Percentiles rank a stretch among this genome's conserved stretches.
Conservation (phyloP, 2,329 filamentous ascomycete species). For the Aspergillus unguis region DNA sequence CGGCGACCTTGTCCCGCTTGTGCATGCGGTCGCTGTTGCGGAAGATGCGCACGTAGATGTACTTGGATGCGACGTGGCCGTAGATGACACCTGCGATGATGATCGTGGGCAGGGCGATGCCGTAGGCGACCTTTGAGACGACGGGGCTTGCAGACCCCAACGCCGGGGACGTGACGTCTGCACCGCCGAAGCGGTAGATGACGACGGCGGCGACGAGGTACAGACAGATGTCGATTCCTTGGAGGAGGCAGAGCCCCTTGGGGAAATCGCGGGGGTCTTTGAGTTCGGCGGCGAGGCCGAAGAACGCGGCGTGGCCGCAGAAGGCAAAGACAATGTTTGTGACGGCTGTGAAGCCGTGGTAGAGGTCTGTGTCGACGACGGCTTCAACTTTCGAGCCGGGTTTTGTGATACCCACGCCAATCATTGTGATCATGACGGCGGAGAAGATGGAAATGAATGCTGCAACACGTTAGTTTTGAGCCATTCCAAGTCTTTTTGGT, state of each 20-base stretch:
- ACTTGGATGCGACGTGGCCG: constrained; percentile 63
- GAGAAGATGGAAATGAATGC: constrained; percentile 62
- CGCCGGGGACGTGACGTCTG: constrained; percentile 61
- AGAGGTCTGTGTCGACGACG: constrained; percentile 46
- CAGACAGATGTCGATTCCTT: constrained; percentile 57
- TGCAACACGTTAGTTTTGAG: constrained; percentile 20
- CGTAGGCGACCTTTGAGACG: constrained; percentile 64
- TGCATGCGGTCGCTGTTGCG: constrained; percentile 55
- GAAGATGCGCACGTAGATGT: constrained; percentile 64
- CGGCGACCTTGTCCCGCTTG: constrained; percentile 50
- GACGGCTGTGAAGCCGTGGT: constrained; percentile 58
- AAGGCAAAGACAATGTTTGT: constrained; percentile 71
- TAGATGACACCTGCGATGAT: constrained; percentile 69
- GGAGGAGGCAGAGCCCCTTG: constrained; percentile 61
- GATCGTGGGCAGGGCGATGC: constrained; percentile 67
- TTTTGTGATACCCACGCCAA: constrained; percentile 57
- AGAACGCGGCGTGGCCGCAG: constrained; percentile 66
- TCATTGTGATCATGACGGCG: constrained; percentile 65
- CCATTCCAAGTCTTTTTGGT: not conserved
- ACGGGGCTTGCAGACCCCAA: constrained; percentile 58
- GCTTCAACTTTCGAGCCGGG: constrained; percentile 39
- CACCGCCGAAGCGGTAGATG: constrained; percentile 65
- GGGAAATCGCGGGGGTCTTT: constrained; percentile 58
- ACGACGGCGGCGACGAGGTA: constrained; percentile 66
- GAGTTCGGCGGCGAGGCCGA: constrained; percentile 64